Conservation (phyloP, 768 basidiomycete genomes). For the Suillus variegatus region DNA sequence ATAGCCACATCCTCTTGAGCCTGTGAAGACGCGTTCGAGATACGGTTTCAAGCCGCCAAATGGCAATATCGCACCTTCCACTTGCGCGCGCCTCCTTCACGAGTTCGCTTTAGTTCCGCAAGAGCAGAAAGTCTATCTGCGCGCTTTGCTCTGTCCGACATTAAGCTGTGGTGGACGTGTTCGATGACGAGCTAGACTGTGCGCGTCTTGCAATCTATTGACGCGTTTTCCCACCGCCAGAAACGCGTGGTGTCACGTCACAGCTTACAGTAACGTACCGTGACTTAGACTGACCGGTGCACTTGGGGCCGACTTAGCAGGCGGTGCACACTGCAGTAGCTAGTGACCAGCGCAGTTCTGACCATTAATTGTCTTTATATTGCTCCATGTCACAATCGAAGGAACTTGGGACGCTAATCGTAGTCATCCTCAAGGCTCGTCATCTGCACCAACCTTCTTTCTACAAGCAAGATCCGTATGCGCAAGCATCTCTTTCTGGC, state of each 20-base stretch:
- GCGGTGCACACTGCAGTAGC: neutral
- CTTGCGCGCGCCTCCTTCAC: constrained; percentile 58
- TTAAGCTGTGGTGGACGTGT: constrained; percentile 17
- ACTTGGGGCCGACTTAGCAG: neutral
- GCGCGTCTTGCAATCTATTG: constrained; percentile 19
- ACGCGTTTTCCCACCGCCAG: constrained; percentile 21
- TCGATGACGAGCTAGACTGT: neutral
- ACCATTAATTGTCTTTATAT: neutral
- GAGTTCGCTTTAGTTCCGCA: constrained; percentile 58
- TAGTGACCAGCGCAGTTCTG: neutral
- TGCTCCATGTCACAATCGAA: constrained; percentile 30
- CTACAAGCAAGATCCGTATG: constrained; percentile 91
- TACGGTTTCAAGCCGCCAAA: constrained; percentile 5
- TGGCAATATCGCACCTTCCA: constrained; percentile 49
- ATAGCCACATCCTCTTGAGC: constrained; percentile 64
- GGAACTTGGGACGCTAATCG: constrained; percentile 79
- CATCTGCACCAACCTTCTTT: constrained; percentile 85
- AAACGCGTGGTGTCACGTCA: constrained; percentile 5
- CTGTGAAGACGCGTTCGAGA: constrained; percentile 31
- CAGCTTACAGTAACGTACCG: neutral
- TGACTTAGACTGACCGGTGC: too few relatives aligned
- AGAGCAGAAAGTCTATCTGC: constrained; percentile 40
- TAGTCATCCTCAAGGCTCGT: constrained; percentile 83
- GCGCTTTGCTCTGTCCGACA: constrained; percentile 27
- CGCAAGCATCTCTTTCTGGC: constrained; percentile 60